A percentile compares a stretch with the other conserved stretches of the same genome.
These are phyloP conservation scores for Cyberlindnera xylosilytica DNA, from an alignment of 805 yeast species.

Conservation along the genomic window DNA sequence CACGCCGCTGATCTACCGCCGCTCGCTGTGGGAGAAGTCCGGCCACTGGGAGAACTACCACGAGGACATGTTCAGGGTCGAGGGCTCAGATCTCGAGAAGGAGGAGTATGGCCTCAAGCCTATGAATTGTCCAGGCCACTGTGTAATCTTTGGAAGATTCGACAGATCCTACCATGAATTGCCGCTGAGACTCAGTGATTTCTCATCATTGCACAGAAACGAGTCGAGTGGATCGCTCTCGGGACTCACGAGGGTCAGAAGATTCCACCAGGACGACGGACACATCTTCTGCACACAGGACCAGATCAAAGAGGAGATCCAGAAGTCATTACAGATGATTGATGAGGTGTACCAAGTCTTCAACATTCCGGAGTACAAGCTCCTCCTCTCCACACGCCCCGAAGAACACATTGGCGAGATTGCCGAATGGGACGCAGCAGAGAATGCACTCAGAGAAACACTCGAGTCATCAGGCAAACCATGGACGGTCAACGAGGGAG, in stretches of 20 bases:
- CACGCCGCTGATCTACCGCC: slow-evolving; percentile 85
- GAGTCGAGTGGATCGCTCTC: slow-evolving; percentile 93
- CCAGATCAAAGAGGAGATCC: slow-evolving; percentile 75
- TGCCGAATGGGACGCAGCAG: slow-evolving; percentile 83
- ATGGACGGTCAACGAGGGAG: slow-evolving; percentile 84
- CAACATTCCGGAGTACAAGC: slow-evolving; percentile 42
- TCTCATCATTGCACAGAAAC: slow-evolving; percentile 88
- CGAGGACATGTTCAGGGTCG: slow-evolving; percentile 91
- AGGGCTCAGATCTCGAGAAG: slow-evolving; percentile 43
- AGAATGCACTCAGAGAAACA: slow-evolving; percentile 56
- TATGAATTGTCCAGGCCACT: slow-evolving; percentile 95
- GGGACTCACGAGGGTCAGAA: slow-evolving; percentile 88
- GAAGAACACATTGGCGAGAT: slow-evolving; percentile 74
- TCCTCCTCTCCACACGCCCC: slow-evolving; percentile 85
- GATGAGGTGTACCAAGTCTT: slow-evolving; percentile 70
- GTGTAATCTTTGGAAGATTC: slow-evolving; percentile 71
- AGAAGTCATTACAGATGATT: slow-evolving; percentile 66
- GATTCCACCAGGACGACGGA: slow-evolving; percentile 98
- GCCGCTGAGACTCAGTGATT: slow-evolving; percentile 84
- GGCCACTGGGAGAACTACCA: slow-evolving; percentile 97
- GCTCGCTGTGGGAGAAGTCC: slow-evolving; percentile 80
- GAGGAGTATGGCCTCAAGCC: slow-evolving; percentile 83
- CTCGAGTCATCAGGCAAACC: slow-evolving; percentile 49
- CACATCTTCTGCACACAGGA: slow-evolving; percentile 85
- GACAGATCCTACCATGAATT: slow-evolving; percentile 82